phyloP scores from a whole-genome alignment of 345 rosid species.

The Hypericum perforatum region DNA sequence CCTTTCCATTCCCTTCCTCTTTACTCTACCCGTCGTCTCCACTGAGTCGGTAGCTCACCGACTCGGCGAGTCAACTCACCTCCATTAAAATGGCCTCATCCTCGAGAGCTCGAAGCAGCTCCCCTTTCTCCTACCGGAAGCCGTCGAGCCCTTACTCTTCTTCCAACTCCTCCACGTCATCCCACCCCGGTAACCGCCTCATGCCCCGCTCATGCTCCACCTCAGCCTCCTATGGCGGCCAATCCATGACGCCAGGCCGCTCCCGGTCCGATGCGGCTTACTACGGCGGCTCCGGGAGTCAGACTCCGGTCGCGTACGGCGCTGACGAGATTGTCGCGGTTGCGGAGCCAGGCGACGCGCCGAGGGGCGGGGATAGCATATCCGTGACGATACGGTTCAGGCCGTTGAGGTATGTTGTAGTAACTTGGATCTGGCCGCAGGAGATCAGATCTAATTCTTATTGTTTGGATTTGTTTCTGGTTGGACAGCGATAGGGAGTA shows the following conservation, averaged over 20 bases:
- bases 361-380: conserved; percentile 75
- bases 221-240: conserved; percentile 54
- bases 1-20: conserved; percentile 4
- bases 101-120: conserved; percentile 76
- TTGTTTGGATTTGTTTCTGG: conserved; percentile 8
- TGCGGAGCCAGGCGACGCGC: conserved; percentile 48
- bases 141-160: conserved; percentile 76
- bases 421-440: conserved; percentile 39
- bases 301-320: conserved; percentile 42
- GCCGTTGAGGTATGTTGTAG: conserved; percentile 78
- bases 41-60: conserved; percentile 21
- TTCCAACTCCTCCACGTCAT: conserved; percentile 54
- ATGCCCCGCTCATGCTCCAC: conserved; percentile 75
- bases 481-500: conserved; percentile 77
- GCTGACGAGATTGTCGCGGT: conserved; percentile 70
- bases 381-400: conserved; percentile 96
- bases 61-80: conserved; percentile 32
- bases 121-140: conserved; percentile 70
- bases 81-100: conserved; percentile 53
- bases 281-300: conserved; percentile 30
- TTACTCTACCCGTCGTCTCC: conserved; percentile 3
- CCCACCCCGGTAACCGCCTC: conserved; percentile 42
- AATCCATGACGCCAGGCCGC: conserved; percentile 78
- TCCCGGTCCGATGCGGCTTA: conserved; percentile 49
- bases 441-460: conserved; percentile 40